phyloP scores from a whole-genome alignment of 352 stramenopile genomes.

The Phytophthora gonapodyides region DNA sequence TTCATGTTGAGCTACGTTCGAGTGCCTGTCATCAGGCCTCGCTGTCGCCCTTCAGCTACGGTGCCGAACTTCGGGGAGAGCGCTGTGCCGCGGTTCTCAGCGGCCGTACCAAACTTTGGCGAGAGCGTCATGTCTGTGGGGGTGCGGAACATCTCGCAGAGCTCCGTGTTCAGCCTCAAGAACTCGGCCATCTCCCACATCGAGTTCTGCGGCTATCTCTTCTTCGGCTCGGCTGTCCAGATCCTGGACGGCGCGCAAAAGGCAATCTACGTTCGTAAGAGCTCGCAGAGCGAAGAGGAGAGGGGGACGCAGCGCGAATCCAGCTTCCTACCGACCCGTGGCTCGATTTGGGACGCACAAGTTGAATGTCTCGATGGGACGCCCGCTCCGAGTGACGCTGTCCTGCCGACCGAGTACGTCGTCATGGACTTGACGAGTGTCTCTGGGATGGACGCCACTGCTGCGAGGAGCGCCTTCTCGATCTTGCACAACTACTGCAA shows the following conservation, averaged over 20 bases:
- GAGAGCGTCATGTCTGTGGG: conserved; percentile 33
- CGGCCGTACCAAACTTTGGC: conserved; percentile 45
- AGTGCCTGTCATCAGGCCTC: conserved; percentile 56
- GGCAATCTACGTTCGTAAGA: conserved; percentile 56
- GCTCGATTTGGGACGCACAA: conserved; percentile 41
- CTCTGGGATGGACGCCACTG: conserved; percentile 84
- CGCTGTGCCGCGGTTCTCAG: conserved; percentile 58
- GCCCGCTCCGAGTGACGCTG: conserved; percentile 32
- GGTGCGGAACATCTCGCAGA: conserved; percentile 45
- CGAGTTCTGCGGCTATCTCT: conserved; percentile 80
- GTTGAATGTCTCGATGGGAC: conserved; percentile 72
- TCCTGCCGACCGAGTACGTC: conserved; percentile 63
- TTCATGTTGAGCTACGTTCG: conserved; percentile 75
- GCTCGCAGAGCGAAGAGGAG: conserved; percentile 13
- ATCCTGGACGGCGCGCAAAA: conserved; percentile 76
- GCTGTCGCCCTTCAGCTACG: conserved; percentile 41
- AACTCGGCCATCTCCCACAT: conserved; percentile 67
- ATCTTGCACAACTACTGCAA: conserved; percentile 79
- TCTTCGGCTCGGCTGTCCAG: conserved; percentile 78
- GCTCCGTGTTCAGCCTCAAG: conserved; percentile 54
- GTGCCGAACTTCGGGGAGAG: conserved; percentile 39
- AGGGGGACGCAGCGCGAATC: conserved; percentile 25
- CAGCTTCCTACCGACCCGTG: conserved; percentile 44
- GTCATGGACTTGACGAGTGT: conserved; percentile 87
- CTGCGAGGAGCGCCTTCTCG: conserved; percentile 71